Evolutionary conservation across 352 stramenopile species (phyloP), one percentile per base, ranked within the genome.

Genomic region (Phytophthora lateralis): DNA sequence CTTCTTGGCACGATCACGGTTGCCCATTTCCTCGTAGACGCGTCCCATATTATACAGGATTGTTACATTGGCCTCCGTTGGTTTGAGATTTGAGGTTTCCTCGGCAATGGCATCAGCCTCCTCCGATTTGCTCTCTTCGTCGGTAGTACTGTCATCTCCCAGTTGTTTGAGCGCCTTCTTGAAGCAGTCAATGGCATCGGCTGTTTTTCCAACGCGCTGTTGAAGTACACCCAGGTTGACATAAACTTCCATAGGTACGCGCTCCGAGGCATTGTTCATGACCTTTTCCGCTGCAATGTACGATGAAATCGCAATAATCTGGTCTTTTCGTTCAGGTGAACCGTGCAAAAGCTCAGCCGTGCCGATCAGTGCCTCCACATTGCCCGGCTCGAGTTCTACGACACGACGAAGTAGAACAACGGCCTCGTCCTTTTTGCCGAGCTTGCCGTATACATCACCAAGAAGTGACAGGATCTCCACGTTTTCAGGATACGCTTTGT

Each of bases 11-110:
- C 85, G 84, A 15, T 98, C 76, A 47, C 93, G 93, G 44, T 97
- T 79, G 32, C 95, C 96, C 26, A 90, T 80, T 59, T 97, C 84
- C 76, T 99, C 96, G 53, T 98, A 97, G 21, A 98, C 83, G 6
- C 97, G 80, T 11, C 90, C 96, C 60, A 99, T 82, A 71, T 99
- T 99, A 80, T 98, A 99, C 48, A 97, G 66, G 68, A 98, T 92
- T 26, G 91, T 98, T 15, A 97, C 87, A 46, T 98, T 98, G 14
- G 80, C 70, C 73, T 83, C 69, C 58, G 73, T 76, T 37, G 84
- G 71, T 46, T 76, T 89, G 3, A 83, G 83, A 2, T 67, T 59
- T 8, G 73, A 63, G 12, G 69, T 61, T 14, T 71, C 58, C 21
- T 81, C 71, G 8, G 63, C 70, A 11, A 76, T 45, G 42, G 76